These are phyloP conservation scores for Pseudocercospora fuligena DNA, from an alignment of 2,329 filamentous ascomycete species.

Conservation along the genomic window DNA sequence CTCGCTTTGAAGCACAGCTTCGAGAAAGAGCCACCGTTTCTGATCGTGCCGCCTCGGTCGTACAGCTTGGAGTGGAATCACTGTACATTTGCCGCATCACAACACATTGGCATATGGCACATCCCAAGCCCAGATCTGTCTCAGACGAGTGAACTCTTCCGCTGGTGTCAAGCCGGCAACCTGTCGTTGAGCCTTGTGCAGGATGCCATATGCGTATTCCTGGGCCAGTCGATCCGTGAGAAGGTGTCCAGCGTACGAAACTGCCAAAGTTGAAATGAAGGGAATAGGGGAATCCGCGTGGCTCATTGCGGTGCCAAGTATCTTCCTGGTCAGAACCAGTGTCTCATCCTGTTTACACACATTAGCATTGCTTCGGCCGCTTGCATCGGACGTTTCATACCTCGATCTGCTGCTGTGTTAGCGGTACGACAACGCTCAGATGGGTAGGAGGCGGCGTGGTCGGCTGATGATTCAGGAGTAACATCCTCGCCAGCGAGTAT, in stretches of 20 bases:
- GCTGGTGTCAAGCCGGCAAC: slow-evolving; percentile 5
- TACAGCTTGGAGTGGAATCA: background rate
- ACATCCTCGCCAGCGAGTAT: background rate
- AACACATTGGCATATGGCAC: slow-evolving; percentile 9
- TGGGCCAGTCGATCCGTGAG: slow-evolving; percentile 13
- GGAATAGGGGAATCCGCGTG: slow-evolving; percentile 3
- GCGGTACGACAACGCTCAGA: slow-evolving; percentile 7
- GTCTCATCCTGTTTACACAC: background rate
- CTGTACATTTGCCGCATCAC: background rate
- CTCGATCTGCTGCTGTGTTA: background rate
- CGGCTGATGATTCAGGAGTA: slow-evolving; percentile 14
- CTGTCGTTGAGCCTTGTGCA: slow-evolving; percentile 9
- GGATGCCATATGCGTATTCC: slow-evolving; percentile 11
- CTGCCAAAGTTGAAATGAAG: slow-evolving; percentile 13
- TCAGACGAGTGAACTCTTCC: slow-evolving; percentile 6
- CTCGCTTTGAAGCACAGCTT: too few relatives aligned
- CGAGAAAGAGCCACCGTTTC: too few relatives aligned
- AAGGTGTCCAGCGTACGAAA: slow-evolving; percentile 16
- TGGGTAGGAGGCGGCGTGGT: slow-evolving; percentile 6
- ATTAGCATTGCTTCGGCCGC: background rate
- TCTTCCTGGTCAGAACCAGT: slow-evolving; percentile 3
- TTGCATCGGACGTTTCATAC: slow-evolving; percentile 5
- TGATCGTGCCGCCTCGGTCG: too few relatives aligned
- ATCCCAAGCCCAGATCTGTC: slow-evolving; percentile 17
- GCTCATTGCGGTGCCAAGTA: slow-evolving; percentile 7